phyloP scores from a whole-genome alignment of 495 filamentous ascomycete genomes.

The Cercophora samala region DNA sequence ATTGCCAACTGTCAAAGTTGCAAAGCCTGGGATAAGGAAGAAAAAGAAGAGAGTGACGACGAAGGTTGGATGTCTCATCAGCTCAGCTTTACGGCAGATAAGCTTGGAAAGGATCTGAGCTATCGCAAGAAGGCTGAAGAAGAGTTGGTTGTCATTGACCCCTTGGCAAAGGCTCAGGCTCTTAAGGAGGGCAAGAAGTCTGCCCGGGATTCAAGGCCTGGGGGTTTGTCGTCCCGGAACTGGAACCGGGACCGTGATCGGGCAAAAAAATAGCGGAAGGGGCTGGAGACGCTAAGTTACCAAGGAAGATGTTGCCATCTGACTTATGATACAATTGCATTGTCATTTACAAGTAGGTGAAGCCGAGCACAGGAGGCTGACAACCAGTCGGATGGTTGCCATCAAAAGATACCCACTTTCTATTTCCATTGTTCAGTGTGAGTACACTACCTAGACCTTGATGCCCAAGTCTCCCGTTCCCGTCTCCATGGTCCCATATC shows the following conservation, averaged over 20 bases:
- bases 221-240: conserved; percentile 48
- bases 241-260: conserved; percentile 48
- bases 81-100: conserved; percentile 83
- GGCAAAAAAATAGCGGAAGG: neutral
- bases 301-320: neutral
- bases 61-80: conserved; percentile 66
- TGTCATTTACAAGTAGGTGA: neutral
- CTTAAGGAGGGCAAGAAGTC: conserved; percentile 60
- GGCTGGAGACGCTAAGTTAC: too few species aligned
- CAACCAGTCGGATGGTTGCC: neutral
- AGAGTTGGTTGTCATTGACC: conserved; percentile 92
- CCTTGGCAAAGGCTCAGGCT: conserved; percentile 75
- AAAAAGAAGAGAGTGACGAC: conserved; percentile 60
- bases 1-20: conserved; percentile 92
- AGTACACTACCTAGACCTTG: too few species aligned
- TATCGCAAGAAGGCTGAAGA: conserved; percentile 87
- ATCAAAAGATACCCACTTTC: neutral
- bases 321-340: neutral
- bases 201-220: conserved; percentile 47
- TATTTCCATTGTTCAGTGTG: neutral
- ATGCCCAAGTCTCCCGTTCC: neutral
- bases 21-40: conserved; percentile 66
- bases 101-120: conserved; percentile 82
- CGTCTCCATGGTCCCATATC: neutral
- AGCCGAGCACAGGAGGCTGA: neutral